Evolutionary conservation across 768 basidiomycete species (phyloP), one percentile per base, ranked within the genome.

Genomic region (Fomitopsis pulvina): DNA sequence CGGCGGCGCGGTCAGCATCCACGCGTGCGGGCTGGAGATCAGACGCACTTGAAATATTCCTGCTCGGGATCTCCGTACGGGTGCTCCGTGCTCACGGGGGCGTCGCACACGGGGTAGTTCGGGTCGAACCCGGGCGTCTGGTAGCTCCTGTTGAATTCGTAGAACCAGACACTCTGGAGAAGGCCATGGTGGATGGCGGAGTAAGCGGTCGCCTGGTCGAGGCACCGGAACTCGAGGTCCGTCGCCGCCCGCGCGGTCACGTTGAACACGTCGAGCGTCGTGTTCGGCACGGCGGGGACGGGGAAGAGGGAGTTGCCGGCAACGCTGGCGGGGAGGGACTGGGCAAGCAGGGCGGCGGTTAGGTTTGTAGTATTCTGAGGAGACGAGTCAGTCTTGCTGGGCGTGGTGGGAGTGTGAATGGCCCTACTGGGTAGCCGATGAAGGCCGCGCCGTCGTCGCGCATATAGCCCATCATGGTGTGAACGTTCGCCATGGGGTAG

Each of bases 381-480:
- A 51, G 50, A 4, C 10, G 11, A 18, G 5, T 45, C 14, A 0
- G 5, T 7, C 10, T 4, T 26, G 18, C n/a, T 20, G 24, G 4
- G 41, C 22, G 11, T 9, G 12, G 30, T 29, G 16, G 12, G 16
- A 41, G 5, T n/a, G n/a, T n/a, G n/a, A n/a, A n/a, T n/a, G n/a
- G n/a, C 24, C 55, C 26, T 28, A 63, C 59, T 4, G 73, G 72
- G 46, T 66, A 68, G 1, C 69, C 68, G 27, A 72, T 65, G 56
- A 78, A 75, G 34, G 73, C 70, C 0, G 72, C 64, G 0, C 76
- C 78, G 54, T 78, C 77, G 50, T 75, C 75, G 14, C 71, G 62
- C 72, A 76, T 76, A 67, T 70, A 73, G 1, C 77, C 77, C 52
- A 74, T 72, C 53, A 79, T 68, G 34, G 73, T 68, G 50, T 74